Percentiles rank a stretch among this genome's conserved stretches.
phyloP scores from a whole-genome alignment of 1,284 basidiomycete species.

The Fomitopsis pinicola region DNA sequence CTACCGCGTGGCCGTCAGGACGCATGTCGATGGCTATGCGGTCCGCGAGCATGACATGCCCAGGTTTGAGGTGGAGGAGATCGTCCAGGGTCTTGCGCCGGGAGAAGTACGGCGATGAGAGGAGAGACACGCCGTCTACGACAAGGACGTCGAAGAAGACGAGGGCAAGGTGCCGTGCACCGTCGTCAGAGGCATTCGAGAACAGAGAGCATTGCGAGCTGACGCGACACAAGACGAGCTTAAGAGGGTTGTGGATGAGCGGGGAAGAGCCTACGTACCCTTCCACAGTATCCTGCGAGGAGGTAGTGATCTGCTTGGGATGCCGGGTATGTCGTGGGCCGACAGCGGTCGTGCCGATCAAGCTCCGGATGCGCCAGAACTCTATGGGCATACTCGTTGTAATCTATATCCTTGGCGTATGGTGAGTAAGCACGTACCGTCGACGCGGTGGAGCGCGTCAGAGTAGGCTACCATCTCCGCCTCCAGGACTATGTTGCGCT shows the following conservation, averaged over 20 bases:
- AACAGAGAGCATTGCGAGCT: constrained; percentile 41
- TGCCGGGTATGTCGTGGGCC: constrained; percentile 34
- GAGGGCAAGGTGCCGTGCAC: constrained; percentile 61
- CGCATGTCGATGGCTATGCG: constrained; percentile 31
- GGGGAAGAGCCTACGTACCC: neutral
- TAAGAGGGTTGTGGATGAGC: neutral
- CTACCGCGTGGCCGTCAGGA: constrained; percentile 7
- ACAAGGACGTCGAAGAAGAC: constrained; percentile 83
- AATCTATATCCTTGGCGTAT: no score
- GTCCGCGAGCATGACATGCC: constrained; percentile 61
- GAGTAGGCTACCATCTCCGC: constrained; percentile 87
- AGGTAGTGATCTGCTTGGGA: neutral
- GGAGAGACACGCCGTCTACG: constrained; percentile 54
- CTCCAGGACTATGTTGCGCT: constrained; percentile 66
- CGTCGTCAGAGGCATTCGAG: constrained; percentile 39
- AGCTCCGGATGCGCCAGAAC: constrained; percentile 64
- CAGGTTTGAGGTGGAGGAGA: constrained; percentile 45
- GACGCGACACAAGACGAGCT: constrained; percentile 2
- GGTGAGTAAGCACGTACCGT: constrained; percentile 39
- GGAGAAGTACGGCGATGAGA: constrained; percentile 50
- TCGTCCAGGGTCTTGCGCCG: constrained; percentile 62
- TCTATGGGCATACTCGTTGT: constrained; percentile 35
- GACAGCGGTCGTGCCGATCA: constrained; percentile 52
- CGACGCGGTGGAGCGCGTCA: constrained; percentile 44
- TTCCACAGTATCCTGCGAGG: neutral